Percentiles rank a stretch among this genome's conserved stretches.
phyloP scores from a whole-genome alignment of 2,329 filamentous ascomycete species.

The Chrysoporthe deuterocubensis region DNA sequence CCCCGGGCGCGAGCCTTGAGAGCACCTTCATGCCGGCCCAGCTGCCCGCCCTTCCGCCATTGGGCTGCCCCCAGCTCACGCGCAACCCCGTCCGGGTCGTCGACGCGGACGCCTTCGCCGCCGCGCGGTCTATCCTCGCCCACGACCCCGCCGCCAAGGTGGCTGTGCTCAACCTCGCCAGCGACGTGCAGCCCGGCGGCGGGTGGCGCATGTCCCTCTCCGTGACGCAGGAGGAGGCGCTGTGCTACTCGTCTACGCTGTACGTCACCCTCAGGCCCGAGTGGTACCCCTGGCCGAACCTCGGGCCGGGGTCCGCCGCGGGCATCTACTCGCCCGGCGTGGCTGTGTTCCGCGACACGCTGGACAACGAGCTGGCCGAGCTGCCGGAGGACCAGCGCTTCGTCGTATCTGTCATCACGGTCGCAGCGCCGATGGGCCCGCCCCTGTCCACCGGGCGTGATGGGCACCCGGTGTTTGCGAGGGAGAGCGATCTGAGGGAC shows the following conservation, averaged over 20 bases:
- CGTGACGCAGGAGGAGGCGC: slow-evolving; percentile 9
- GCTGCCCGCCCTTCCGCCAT: not conserved
- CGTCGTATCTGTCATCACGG: slow-evolving; percentile 12
- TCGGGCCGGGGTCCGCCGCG: slow-evolving; percentile 1
- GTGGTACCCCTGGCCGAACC: slow-evolving; percentile 13
- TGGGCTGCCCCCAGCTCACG: slow-evolving; percentile 6
- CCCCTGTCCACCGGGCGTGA: not conserved
- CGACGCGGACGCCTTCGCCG: slow-evolving; percentile 11
- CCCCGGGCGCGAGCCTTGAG: slow-evolving; percentile 12
- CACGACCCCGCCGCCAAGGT: not conserved
- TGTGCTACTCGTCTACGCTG: slow-evolving; percentile 12
- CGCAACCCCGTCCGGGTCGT: slow-evolving; percentile 10
- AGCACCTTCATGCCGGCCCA: slow-evolving; percentile 12
- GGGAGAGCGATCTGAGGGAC: not conserved
- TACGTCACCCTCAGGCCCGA: slow-evolving; percentile 4
- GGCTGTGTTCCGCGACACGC: slow-evolving; percentile 9
- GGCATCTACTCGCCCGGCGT: slow-evolving; percentile 13
- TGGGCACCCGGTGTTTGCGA: not conserved
- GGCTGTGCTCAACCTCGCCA: slow-evolving; percentile 14
- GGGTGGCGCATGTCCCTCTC: slow-evolving; percentile 7
- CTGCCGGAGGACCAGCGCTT: slow-evolving; percentile 10
- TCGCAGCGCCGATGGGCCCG: slow-evolving; percentile 7
- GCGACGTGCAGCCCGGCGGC: slow-evolving; percentile 10
- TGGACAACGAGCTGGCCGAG: slow-evolving; percentile 2
- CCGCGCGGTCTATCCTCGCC: not conserved